Percentiles rank a stretch among this genome's conserved stretches.
Conservation (phyloP, 2,329 filamentous ascomycete genomes). For the Diaporthe sp. region DNA sequence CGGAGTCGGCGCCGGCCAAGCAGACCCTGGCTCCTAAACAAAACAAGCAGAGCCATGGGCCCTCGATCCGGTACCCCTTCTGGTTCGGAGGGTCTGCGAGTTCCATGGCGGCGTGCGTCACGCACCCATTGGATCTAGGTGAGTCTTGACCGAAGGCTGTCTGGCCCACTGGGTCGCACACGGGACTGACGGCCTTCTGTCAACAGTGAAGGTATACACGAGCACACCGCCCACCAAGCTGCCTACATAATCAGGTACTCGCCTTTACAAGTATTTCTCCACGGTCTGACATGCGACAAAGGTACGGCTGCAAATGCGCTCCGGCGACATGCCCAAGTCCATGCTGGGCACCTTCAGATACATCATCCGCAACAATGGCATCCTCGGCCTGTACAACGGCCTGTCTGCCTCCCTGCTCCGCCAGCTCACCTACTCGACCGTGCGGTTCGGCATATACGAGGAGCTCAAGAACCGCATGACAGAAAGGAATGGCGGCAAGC, state of each 20-base stretch:
- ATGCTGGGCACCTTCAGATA: slow-evolving; percentile 90
- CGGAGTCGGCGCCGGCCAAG: slow-evolving; percentile 39
- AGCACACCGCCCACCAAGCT: not conserved
- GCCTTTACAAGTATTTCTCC: not conserved
- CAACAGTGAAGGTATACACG: slow-evolving; percentile 32
- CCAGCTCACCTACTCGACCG: slow-evolving; percentile 95
- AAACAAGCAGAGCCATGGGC: slow-evolving; percentile 51
- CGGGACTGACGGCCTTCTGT: slow-evolving; percentile 16
- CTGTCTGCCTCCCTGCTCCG: slow-evolving; percentile 92
- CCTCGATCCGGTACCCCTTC: slow-evolving; percentile 74
- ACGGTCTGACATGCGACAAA: slow-evolving; percentile 45
- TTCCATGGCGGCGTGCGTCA: slow-evolving; percentile 90
- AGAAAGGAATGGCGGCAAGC: slow-evolving; percentile 46
- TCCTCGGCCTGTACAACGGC: slow-evolving; percentile 88
- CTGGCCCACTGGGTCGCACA: not conserved
- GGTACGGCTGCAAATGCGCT: slow-evolving; percentile 90
- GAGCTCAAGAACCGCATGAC: slow-evolving; percentile 82
- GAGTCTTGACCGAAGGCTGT: slow-evolving; percentile 50
- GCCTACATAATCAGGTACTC: not conserved
- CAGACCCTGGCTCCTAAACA: slow-evolving; percentile 20
- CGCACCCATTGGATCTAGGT: slow-evolving; percentile 94
- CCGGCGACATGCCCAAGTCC: slow-evolving; percentile 77
- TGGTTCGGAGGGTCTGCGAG: slow-evolving; percentile 98
- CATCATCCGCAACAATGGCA: slow-evolving; percentile 79
- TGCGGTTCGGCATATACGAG: slow-evolving; percentile 96